phyloP scores from a whole-genome alignment of 306 rosid species.

The Carpinus fangiana region DNA sequence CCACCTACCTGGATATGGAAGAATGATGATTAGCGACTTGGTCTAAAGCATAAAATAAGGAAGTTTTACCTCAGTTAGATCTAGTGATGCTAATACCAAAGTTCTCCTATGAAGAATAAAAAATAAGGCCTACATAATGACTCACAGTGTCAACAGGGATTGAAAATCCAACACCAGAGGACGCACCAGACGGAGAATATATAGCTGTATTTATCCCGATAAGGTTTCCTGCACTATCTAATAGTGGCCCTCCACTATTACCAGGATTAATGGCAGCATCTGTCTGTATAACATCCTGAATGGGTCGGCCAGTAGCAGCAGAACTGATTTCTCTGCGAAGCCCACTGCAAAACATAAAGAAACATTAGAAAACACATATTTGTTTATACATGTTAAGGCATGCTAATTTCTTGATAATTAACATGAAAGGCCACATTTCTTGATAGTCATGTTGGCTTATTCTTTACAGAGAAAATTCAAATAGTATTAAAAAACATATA shows the following conservation, averaged over 20 bases:
- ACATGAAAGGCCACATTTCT: conserved; percentile 16
- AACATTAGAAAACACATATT: conserved; percentile 20
- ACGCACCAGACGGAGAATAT: conserved; percentile 97
- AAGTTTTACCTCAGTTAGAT: conserved; percentile 3
- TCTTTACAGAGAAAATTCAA: neutral
- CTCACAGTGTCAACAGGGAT: conserved; percentile 98
- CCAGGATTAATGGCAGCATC: conserved; percentile 99
- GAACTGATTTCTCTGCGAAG: conserved; percentile 99
- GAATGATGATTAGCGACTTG: conserved; percentile 13
- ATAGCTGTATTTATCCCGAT: conserved; percentile 97
- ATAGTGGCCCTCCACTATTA: conserved; percentile 98
- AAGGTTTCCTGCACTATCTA: conserved; percentile 93
- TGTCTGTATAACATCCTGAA: conserved; percentile 99
- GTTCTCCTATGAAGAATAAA: neutral
- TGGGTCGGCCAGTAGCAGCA: conserved; percentile 98
- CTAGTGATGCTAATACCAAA: conserved; percentile 11
- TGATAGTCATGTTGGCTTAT: neutral
- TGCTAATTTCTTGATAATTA: neutral
- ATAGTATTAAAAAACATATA: neutral
- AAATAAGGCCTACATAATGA: conserved; percentile 14
- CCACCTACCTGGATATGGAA: conserved; percentile 67
- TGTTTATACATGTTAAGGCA: neutral
- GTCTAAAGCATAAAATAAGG: conserved; percentile 8
- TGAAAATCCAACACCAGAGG: conserved; percentile 98
- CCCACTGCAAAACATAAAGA: conserved; percentile 51